Evolutionary conservation across 345 rosid species (phyloP).

Genomic region (Murraya paniculata): DNA sequence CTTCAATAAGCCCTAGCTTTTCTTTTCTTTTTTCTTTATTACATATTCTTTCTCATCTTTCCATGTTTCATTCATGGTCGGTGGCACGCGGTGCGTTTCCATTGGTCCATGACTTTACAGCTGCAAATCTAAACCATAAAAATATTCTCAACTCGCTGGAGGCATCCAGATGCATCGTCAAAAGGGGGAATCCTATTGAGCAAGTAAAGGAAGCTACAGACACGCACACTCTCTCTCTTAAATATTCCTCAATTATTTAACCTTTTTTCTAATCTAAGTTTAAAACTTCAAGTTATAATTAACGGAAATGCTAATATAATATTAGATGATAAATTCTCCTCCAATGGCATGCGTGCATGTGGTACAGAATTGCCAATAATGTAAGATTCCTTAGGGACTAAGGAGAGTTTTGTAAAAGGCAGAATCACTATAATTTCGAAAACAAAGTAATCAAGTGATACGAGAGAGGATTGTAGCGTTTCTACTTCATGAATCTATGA

Average conservation of each 20-base stretch:
- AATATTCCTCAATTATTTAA: background rate
- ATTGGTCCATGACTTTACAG: background rate
- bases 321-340: background rate
- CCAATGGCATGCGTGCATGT: background rate
- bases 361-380: background rate
- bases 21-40: background rate
- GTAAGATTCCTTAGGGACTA: background rate
- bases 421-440: background rate
- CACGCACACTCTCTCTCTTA: background rate
- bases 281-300: background rate
- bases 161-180: background rate
- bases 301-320: background rate
- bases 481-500: background rate
- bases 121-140: constrained; percentile 5
- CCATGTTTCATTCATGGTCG: constrained; percentile 8
- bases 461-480: background rate
- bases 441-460: background rate
- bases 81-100: constrained; percentile 15
- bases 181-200: background rate
- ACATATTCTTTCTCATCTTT: constrained; percentile 2
- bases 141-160: constrained; percentile 16
- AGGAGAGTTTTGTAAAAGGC: background rate
- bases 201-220: constrained; percentile 6
- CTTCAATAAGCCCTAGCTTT: background rate
- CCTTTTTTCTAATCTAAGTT: background rate